Evolutionary conservation across 2,329 filamentous ascomycete genomes (phyloP).

Genomic region (Exophiala sideris): DNA sequence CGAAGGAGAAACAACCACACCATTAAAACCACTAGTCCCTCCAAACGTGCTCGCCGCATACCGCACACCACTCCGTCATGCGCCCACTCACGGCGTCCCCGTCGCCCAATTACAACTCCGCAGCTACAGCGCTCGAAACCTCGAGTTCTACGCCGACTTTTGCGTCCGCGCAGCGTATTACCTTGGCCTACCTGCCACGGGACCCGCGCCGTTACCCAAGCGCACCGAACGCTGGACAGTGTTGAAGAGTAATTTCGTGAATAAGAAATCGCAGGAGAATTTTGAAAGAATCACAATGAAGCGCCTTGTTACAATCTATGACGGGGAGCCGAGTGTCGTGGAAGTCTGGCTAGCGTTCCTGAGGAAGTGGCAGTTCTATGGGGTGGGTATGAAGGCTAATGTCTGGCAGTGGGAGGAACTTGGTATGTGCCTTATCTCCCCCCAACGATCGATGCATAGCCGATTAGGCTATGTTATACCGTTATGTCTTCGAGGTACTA

Average conservation of each 20-base stretch:
- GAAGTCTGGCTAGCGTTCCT: slow-evolving; percentile 90
- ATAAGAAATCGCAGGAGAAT: slow-evolving; percentile 97
- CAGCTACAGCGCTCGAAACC: slow-evolving; percentile 82
- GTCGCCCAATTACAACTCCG: slow-evolving; percentile 89
- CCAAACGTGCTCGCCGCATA: slow-evolving; percentile 60
- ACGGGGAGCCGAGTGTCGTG: slow-evolving; percentile 83
- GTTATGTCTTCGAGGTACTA: slow-evolving; percentile 4
- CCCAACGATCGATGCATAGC: not conserved
- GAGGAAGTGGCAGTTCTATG: slow-evolving; percentile 87
- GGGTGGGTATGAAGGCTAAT: slow-evolving; percentile 99
- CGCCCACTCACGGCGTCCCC: slow-evolving; percentile 72
- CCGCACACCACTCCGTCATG: slow-evolving; percentile 71
- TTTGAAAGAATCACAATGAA: slow-evolving; percentile 88
- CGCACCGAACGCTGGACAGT: slow-evolving; percentile 95
- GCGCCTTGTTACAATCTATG: slow-evolving; percentile 85
- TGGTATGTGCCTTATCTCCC: slow-evolving; percentile 47
- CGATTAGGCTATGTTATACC: slow-evolving; percentile 1
- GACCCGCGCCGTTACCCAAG: slow-evolving; percentile 79
- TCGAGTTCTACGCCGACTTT: slow-evolving; percentile 94
- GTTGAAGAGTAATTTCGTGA: slow-evolving; percentile 81
- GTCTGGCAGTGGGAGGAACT: slow-evolving; percentile 81
- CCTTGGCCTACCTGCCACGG: slow-evolving; percentile 77
- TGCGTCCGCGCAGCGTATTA: slow-evolving; percentile 93
- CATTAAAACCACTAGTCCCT: slow-evolving; percentile 15
- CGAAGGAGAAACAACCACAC: not conserved